These are phyloP conservation scores for Termitomyces sp. DNA, from an alignment of 768 basidiomycete species.

Conservation along the genomic window DNA sequence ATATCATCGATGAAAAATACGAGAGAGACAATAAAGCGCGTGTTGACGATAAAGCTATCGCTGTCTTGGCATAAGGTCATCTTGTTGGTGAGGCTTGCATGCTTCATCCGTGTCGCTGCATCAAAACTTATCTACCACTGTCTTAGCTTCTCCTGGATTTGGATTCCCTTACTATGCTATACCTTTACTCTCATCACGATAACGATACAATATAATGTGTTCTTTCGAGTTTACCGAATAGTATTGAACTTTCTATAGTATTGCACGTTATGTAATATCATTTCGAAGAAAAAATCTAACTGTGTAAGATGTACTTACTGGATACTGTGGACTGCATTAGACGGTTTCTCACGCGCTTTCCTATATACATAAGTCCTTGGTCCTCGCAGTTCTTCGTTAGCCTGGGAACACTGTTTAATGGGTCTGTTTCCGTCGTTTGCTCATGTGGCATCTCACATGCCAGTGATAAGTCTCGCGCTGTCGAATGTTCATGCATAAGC, in stretches of 20 bases:
- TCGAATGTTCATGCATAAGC: no score
- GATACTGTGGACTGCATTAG: no score
- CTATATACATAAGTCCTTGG: no score
- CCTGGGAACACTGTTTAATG: no score
- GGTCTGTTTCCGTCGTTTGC: no score
- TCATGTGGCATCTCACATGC: no score
- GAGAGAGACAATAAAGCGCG: slow-evolving; percentile 4
- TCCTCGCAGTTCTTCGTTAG: no score
- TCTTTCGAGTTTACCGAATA: not conserved
- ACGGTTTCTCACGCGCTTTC: no score
- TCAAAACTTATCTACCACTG: not conserved
- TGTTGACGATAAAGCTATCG: not conserved
- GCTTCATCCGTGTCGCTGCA: not conserved
- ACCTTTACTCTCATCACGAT: not conserved
- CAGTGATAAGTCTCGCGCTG: no score
- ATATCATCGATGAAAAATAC: not conserved
- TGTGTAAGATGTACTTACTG: no score
- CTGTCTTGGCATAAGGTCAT: not conserved
- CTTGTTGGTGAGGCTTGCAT: not conserved
- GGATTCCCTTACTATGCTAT: not conserved
- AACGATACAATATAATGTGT: not conserved
- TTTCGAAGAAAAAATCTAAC: no score
- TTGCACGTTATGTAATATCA: no score
- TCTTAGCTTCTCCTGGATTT: not conserved
- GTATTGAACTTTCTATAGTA: not conserved